Percentiles rank a stretch among this genome's conserved stretches.
Evolutionary conservation across 805 yeast species (phyloP).

Genomic region (Saccharomycopsis sp.): DNA sequence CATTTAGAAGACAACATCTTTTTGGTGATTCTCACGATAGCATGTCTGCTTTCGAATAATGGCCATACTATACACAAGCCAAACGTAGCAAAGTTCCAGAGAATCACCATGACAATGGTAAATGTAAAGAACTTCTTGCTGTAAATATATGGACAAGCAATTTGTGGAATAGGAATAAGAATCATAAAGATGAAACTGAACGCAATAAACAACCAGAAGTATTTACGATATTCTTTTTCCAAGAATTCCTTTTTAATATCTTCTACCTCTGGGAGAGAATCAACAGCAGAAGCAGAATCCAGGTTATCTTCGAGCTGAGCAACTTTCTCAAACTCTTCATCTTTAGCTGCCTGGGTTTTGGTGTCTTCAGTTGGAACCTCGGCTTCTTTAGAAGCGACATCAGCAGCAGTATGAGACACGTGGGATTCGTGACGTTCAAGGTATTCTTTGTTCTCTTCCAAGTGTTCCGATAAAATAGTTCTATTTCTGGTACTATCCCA

Average conservation of each 20-base stretch:
- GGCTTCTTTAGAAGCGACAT: not conserved
- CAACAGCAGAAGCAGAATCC: slow-evolving; percentile 24
- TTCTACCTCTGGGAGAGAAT: slow-evolving; percentile 22
- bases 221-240: slow-evolving; percentile 28
- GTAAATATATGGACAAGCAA: slow-evolving; percentile 30
- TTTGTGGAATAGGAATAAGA: slow-evolving; percentile 30
- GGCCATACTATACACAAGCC: not conserved
- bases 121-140: slow-evolving; percentile 28
- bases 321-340: not conserved
- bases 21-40: not conserved
- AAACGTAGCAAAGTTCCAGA: slow-evolving; percentile 32
- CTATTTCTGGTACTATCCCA: slow-evolving; percentile 31
- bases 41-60: not conserved
- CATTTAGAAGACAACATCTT: not conserved
- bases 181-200: slow-evolving; percentile 25
- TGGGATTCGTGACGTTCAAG: not conserved
- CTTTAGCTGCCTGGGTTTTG: not conserved
- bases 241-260: slow-evolving; percentile 18
- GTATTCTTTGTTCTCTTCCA: slow-evolving; percentile 10
- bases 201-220: slow-evolving; percentile 24
- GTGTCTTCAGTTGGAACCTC: not conserved
- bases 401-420: not conserved
- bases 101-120: slow-evolving; percentile 27
- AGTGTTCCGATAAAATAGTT: slow-evolving; percentile 23
- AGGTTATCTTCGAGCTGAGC: not conserved